Base-by-base conservation (phyloP, 768 basidiomycete species). In the Boletus subcaerulescens region DNA sequence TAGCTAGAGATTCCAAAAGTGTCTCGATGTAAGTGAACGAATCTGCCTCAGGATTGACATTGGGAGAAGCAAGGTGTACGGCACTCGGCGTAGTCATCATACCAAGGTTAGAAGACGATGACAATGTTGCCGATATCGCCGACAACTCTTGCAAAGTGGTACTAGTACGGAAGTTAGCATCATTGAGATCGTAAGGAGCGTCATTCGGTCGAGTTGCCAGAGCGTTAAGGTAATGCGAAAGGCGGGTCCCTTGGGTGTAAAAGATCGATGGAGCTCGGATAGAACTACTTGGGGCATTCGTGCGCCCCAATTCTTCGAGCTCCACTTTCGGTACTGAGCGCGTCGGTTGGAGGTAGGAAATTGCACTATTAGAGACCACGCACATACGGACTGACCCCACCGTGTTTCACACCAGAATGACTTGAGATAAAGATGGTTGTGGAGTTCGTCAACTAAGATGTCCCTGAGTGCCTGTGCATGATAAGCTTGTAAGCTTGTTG, bases 401-500 rank as follows among this genome's bases (percentile, higher is more conserved):
- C 96, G 84, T 6, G 86, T 82, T 61, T 98, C 96, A 66, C 92
- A 94, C 85, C 94, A 97, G 69, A 93, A 96, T 1, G 89, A 91
- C 65, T 96, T 97, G 56, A 99, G 83, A 71, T 97, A 99, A n/a
- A 99, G 74, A 71, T 99, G 97, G 61, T 86, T 92, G 66, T 98
- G 95, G 13, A 99, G 79, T 65, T 99, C 97, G 60, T 99, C 97
- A 8, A 95, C 78, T 53, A 99, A 74, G 52, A 98, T 97, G 60
- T 98, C 97, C 44, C 90, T 81, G 42, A 99, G 73, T 12, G 91
- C 87, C 96, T 98, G 63, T 33, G 53, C 47, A 39, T 2, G 2
- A 48, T 72, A 24, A 69, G 49, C 17, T 9, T 38, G n/a, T 72
- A 24, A 69, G 49, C 14, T 9, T 38, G 14, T 0, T 24, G 24